Evolutionary conservation across 2,329 filamentous ascomycete species (phyloP).

Genomic region (Stenocarpella maydis): DNA sequence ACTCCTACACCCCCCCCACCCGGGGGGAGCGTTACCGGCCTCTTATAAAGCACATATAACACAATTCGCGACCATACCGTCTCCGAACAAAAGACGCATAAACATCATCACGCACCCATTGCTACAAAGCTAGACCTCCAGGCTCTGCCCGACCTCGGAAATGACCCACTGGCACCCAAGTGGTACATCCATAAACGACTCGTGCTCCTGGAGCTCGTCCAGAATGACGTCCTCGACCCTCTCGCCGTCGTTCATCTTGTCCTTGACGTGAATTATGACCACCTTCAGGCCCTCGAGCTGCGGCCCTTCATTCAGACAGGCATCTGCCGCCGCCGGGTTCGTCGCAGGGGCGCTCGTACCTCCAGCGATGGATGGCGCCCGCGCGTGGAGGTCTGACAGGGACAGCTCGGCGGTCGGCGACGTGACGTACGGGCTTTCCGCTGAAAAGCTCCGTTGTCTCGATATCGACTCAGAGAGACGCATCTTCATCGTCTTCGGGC

Average conservation of each 20-base stretch:
- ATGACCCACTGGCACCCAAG: conserved; percentile 85
- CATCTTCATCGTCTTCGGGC: conserved; percentile 57
- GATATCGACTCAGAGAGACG: conserved; percentile 29
- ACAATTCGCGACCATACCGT: neutral
- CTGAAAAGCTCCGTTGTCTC: conserved; percentile 25
- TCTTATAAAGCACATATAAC: neutral
- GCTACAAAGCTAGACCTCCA: conserved; percentile 52
- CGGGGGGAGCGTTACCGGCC: neutral
- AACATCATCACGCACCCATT: neutral
- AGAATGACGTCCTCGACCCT: conserved; percentile 72
- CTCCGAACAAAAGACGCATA: neutral
- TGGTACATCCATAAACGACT: conserved; percentile 59
- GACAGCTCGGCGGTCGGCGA: conserved; percentile 58
- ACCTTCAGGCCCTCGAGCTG: conserved; percentile 79
- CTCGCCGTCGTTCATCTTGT: conserved; percentile 77
- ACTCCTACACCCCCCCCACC: too few relatives aligned
- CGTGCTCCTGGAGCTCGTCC: conserved; percentile 71
- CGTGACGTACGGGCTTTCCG: conserved; percentile 53
- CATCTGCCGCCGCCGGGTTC: conserved; percentile 33
- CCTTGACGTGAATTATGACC: conserved; percentile 94
- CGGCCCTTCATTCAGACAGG: conserved; percentile 37
- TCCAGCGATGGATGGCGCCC: conserved; percentile 23
- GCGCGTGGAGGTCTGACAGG: conserved; percentile 32
- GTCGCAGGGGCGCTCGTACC: conserved; percentile 12
- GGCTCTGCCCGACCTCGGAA: conserved; percentile 69